Evolutionary conservation across 192 early-diverging fungal species (phyloP).

Genomic region (Dispira simplex): DNA sequence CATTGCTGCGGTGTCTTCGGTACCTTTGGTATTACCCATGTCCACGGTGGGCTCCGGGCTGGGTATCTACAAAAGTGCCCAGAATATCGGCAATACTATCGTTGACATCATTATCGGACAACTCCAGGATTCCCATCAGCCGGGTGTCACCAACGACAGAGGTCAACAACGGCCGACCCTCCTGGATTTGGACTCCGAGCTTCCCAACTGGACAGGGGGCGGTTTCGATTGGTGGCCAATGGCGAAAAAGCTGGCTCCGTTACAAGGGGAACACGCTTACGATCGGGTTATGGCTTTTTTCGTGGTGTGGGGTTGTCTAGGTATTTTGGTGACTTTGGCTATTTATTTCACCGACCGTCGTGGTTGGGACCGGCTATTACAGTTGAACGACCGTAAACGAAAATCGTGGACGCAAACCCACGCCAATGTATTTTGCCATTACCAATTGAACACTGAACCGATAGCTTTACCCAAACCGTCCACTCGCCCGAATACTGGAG

Average conservation of each 20-base stretch:
- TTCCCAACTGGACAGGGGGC: background rate
- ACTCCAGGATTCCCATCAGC: conserved; percentile 31
- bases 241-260: conserved; percentile 2
- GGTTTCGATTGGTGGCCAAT: no score
- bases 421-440: background rate
- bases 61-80: conserved; percentile 44
- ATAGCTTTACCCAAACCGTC: background rate
- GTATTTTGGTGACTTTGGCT: conserved; percentile 10
- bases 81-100: conserved; percentile 40
- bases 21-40: conserved; percentile 38
- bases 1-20: conserved; percentile 37
- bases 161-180: background rate
- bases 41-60: conserved; percentile 40
- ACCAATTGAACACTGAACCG: background rate
- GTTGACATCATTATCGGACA: conserved; percentile 41
- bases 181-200: no score
- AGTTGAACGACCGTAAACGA: background rate
- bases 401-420: background rate
- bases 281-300: conserved; percentile 31
- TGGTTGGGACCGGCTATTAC: conserved; percentile 6
- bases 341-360: conserved; percentile 6
- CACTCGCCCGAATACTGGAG: no score
- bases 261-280: conserved; percentile 23
- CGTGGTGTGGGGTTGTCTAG: conserved; percentile 24
- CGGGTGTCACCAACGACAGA: conserved; percentile 13